Evolutionary conservation across 2,329 filamentous ascomycete genomes (phyloP).

Genomic region (Dichotomopilus funicola): DNA sequence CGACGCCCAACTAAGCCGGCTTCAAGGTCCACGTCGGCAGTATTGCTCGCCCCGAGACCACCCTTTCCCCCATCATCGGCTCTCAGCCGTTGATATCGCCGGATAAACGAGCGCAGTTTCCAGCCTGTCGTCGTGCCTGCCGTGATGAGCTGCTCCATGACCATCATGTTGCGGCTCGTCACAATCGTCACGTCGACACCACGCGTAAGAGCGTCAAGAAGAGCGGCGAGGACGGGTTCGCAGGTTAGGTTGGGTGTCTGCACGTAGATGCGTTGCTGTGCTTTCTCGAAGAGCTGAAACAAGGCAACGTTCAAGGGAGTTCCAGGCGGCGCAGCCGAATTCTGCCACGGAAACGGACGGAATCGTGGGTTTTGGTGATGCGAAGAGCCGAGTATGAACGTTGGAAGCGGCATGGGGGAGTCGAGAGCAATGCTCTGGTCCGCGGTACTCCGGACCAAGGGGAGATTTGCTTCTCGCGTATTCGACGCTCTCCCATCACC

Average conservation of each 20-base stretch:
- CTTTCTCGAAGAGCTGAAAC: slow-evolving; percentile 52
- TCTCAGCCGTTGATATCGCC: slow-evolving; percentile 33
- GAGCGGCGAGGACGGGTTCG: slow-evolving; percentile 52
- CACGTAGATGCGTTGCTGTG: slow-evolving; percentile 55
- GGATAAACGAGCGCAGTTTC: slow-evolving; percentile 55
- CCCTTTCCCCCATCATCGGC: neutral
- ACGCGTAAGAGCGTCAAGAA: slow-evolving; percentile 55
- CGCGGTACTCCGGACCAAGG: slow-evolving; percentile 19
- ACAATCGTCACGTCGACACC: slow-evolving; percentile 63
- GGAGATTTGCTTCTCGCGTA: slow-evolving; percentile 5
- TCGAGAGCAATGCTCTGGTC: slow-evolving; percentile 15
- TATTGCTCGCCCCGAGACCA: neutral
- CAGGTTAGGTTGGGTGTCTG: slow-evolving; percentile 76
- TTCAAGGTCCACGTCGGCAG: slow-evolving; percentile 33
- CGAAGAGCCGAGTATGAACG: slow-evolving; percentile 65
- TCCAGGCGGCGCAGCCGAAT: slow-evolving; percentile 43
- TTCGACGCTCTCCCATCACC: no score
- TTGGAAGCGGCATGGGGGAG: slow-evolving; percentile 33
- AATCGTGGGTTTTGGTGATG: slow-evolving; percentile 65
- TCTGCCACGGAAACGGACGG: slow-evolving; percentile 50
- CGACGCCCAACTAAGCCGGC: slow-evolving; percentile 26
- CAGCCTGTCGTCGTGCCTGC: slow-evolving; percentile 66
- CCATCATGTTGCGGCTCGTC: slow-evolving; percentile 65
- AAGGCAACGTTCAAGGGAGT: slow-evolving; percentile 65
- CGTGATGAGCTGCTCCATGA: slow-evolving; percentile 74